Conservation (phyloP, 176 grass and related monocot species). For the Thalia dealbata region DNA sequence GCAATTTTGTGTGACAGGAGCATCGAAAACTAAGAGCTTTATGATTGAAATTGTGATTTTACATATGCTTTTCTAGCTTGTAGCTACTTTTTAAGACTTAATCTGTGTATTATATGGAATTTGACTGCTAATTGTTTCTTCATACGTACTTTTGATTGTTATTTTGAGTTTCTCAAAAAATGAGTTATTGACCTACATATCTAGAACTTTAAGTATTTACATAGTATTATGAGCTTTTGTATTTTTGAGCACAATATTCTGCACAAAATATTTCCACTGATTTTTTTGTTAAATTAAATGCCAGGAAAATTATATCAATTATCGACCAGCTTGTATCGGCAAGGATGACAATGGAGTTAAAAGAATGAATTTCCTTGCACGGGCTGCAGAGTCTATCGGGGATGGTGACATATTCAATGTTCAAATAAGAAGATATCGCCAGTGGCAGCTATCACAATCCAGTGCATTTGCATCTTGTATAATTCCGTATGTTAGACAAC, state of each 20-base stretch:
- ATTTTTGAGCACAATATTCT: background rate
- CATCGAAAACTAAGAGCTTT: no score
- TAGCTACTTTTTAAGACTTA: no score
- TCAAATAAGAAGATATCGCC: slow-evolving; percentile 96
- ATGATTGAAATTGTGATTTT: background rate
- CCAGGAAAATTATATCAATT: slow-evolving; percentile 99
- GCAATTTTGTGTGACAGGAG: background rate
- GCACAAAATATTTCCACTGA: background rate
- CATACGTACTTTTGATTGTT: background rate
- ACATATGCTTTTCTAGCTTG: no score
- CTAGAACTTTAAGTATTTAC: background rate
- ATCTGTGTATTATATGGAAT: background rate
- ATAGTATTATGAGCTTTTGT: background rate
- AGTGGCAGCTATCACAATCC: slow-evolving; percentile 94
- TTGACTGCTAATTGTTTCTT: background rate
- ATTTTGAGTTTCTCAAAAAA: background rate
- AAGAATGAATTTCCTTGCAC: slow-evolving; percentile 77
- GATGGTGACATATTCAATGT: slow-evolving; percentile 94
- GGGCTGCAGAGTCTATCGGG: slow-evolving; percentile 72
- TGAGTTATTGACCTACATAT: background rate
- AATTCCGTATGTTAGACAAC: slow-evolving; percentile 65
- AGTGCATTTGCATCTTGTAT: slow-evolving; percentile 85
- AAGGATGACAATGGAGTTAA: slow-evolving; percentile 97
- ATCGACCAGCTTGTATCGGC: slow-evolving; percentile 56
- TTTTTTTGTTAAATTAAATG: background rate